Percentiles rank a stretch among this genome's conserved stretches.
Conservation (phyloP, 225 moss, liverwort and hornwort genomes). For the Pseudisothecium myosuroides region DNA sequence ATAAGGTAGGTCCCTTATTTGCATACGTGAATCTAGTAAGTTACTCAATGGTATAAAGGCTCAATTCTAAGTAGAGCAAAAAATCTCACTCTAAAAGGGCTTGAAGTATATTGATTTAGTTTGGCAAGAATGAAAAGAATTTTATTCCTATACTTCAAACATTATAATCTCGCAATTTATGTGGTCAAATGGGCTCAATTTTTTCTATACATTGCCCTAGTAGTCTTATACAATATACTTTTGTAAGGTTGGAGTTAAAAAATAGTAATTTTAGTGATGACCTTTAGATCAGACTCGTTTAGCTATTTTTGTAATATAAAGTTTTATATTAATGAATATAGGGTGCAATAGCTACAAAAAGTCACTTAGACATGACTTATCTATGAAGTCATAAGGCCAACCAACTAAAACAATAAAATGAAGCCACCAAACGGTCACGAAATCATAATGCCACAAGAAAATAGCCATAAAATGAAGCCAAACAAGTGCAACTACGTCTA, state of each 20-base stretch:
- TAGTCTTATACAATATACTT: background rate
- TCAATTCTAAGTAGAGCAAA: background rate
- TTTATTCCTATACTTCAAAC: background rate
- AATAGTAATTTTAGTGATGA: too few species aligned
- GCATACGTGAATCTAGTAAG: rapidly evolving
- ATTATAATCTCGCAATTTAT: background rate
- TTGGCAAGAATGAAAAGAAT: background rate
- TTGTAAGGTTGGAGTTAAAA: background rate
- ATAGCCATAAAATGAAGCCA: background rate
- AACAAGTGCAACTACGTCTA: rapidly evolving
- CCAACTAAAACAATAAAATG: background rate
- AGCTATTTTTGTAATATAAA: background rate
- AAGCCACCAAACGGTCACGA: rapidly evolving
- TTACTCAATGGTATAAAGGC: background rate
- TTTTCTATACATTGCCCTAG: background rate
- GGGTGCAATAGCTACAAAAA: too few species aligned
- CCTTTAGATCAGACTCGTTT: rapidly evolving
- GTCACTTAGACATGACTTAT: too few species aligned
- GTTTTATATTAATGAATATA: too few species aligned
- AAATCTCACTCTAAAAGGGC: background rate
- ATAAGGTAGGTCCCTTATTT: background rate
- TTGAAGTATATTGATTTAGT: rapidly evolving
- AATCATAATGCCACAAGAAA: background rate
- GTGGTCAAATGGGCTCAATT: rapidly evolving
- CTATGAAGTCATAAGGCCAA: background rate